A percentile compares a stretch with the other conserved stretches of the same genome.
phyloP scores from a whole-genome alignment of 306 rosid genomes.

The Gastrolobium bilobum region DNA sequence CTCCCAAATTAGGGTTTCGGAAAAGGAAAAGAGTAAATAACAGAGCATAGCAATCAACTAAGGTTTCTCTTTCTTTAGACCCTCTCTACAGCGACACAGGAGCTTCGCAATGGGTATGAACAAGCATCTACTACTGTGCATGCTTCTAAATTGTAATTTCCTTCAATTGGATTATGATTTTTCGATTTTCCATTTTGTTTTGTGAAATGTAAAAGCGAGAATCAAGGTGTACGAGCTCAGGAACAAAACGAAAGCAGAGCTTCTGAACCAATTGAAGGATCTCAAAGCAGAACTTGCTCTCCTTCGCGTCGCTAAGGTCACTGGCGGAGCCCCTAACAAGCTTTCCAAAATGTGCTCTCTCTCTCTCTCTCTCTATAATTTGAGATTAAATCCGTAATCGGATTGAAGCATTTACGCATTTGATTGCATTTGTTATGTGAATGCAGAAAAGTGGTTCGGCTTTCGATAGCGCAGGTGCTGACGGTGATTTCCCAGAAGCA shows the following conservation, averaged over 20 bases:
- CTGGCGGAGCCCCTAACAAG: slow-evolving; percentile 55
- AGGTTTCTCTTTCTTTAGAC: slow-evolving; percentile 7
- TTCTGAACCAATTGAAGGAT: slow-evolving; percentile 54
- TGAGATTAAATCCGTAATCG: not conserved
- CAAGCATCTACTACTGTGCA: not conserved
- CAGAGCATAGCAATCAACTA: not conserved
- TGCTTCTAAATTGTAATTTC: not conserved
- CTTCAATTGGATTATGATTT: not conserved
- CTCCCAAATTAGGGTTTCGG: slow-evolving; percentile 26
- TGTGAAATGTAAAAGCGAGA: slow-evolving; percentile 36
- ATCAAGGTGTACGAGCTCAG: slow-evolving; percentile 52
- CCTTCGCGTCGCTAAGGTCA: slow-evolving; percentile 52
- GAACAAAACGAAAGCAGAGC: slow-evolving; percentile 52
- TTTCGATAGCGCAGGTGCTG: slow-evolving; percentile 69
- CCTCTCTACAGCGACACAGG: not conserved
- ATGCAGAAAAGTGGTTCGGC: slow-evolving; percentile 78
- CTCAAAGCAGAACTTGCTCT: slow-evolving; percentile 55
- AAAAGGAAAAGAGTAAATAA: not conserved
- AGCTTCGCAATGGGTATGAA: slow-evolving; percentile 48
- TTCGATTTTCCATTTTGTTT: not conserved
- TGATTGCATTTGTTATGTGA: not conserved
- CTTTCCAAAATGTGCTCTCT: slow-evolving; percentile 48
- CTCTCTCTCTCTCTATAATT: not conserved
- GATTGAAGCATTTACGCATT: not conserved
- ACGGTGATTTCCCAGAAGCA: slow-evolving; percentile 78